Percentiles rank a stretch among this genome's conserved stretches.
Evolutionary conservation across 257 asterid genomes (phyloP).

Genomic region (Rehmannia glutinosa): DNA sequence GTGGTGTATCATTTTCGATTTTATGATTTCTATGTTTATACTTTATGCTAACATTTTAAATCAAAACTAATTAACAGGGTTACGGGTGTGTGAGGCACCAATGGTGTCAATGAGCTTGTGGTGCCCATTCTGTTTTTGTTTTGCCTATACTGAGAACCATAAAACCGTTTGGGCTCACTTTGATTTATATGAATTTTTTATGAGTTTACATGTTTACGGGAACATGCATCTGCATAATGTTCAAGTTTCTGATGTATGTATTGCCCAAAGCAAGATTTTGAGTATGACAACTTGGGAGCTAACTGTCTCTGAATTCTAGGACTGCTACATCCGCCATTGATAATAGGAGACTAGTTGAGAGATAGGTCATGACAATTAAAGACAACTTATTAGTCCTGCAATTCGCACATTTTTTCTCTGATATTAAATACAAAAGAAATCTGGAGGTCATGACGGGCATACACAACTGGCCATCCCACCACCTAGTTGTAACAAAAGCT

Average conservation of each 20-base stretch:
- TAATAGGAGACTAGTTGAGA: neutral
- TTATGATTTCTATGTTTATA: neutral
- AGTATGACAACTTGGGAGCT: neutral
- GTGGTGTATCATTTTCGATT: neutral
- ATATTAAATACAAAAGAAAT: too few species aligned
- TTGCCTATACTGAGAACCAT: neutral
- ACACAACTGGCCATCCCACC: too few species aligned
- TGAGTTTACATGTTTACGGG: neutral
- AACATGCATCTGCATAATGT: neutral
- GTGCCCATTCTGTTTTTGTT: neutral
- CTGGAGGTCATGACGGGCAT: too few species aligned
- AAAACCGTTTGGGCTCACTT: neutral
- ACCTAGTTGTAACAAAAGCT: neutral
- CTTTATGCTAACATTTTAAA: too few species aligned
- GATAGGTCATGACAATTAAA: neutral
- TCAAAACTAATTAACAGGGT: slow-evolving; percentile 1
- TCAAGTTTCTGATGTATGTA: neutral
- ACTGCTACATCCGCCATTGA: neutral
- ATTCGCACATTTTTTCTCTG: too few species aligned
- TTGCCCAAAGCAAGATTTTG: too few species aligned
- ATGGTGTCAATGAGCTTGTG: neutral
- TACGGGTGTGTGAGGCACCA: neutral
- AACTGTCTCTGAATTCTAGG: neutral
- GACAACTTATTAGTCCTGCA: too few species aligned
- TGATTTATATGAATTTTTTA: neutral